phyloP scores from a whole-genome alignment of 148 eudicot genomes.

The Arbutus unedo region DNA sequence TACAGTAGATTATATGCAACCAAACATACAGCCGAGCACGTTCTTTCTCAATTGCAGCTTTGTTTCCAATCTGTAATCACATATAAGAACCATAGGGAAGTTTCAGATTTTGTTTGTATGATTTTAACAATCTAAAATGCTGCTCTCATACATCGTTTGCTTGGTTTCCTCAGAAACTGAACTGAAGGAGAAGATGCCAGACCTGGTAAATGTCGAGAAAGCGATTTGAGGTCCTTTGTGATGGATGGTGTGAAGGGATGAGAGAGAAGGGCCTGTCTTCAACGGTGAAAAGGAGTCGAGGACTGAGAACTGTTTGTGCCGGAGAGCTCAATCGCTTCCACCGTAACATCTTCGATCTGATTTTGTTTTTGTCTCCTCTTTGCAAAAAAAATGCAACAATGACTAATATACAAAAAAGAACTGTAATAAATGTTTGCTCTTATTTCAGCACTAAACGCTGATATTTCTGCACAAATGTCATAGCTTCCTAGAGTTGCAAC shows the following conservation, averaged over 20 bases:
- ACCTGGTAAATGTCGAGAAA: slow-evolving; percentile 89
- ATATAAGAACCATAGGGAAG: neutral
- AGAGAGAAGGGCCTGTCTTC: slow-evolving; percentile 23
- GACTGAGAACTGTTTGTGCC: slow-evolving; percentile 23
- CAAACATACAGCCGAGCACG: slow-evolving; percentile 84
- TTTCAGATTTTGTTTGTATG: neutral
- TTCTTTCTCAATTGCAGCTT: slow-evolving; percentile 79
- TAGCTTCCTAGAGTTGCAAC: no score
- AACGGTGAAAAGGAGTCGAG: slow-evolving; percentile 6
- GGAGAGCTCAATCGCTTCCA: slow-evolving; percentile 32
- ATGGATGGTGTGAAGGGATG: slow-evolving; percentile 36
- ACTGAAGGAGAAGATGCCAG: neutral
- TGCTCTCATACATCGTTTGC: neutral
- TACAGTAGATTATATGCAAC: neutral
- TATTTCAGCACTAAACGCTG: no score
- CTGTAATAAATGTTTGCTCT: no score
- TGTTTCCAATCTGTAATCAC: slow-evolving; percentile 67
- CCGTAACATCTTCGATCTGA: slow-evolving; percentile 41
- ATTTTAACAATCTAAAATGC: no score
- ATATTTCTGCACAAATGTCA: no score
- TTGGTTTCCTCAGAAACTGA: neutral
- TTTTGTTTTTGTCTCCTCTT: neutral
- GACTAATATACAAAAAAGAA: no score
- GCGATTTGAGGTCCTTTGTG: slow-evolving; percentile 45
- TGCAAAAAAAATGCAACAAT: no score